Evolutionary conservation across 1,284 basidiomycete genomes (phyloP).

Genomic region (Heliocybe sulcata): DNA sequence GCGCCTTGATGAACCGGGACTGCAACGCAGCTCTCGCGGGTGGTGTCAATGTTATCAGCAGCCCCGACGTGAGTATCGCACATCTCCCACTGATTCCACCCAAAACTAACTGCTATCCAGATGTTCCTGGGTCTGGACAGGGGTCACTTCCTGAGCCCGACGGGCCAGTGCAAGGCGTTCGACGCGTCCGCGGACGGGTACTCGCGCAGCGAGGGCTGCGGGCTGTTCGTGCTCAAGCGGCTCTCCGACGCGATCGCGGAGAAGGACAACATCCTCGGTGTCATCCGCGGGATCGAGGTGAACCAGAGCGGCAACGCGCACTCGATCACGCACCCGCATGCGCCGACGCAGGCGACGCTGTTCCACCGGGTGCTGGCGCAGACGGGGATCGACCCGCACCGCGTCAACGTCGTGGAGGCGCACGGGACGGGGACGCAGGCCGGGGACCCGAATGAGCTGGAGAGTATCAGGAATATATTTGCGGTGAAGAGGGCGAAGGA

Average conservation of each 20-base stretch:
- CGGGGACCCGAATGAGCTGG: conserved; percentile 59
- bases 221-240: conserved; percentile 65
- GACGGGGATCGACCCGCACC: conserved; percentile 35
- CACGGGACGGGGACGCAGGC: conserved; percentile 69
- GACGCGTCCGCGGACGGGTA: conserved; percentile 69
- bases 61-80: conserved; percentile 51
- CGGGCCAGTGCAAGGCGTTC: conserved; percentile 65
- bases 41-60: conserved; percentile 66
- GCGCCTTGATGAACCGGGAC: conserved; percentile 53
- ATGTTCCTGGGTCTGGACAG: conserved; percentile 65
- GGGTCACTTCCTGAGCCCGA: conserved; percentile 59
- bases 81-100: background rate
- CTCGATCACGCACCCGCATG: conserved; percentile 68
- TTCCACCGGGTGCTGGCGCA: conserved; percentile 40
- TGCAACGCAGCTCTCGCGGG: conserved; percentile 65
- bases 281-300: conserved; percentile 61
- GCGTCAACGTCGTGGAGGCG: conserved; percentile 59
- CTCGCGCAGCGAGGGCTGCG: conserved; percentile 65
- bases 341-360: conserved; percentile 47
- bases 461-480: conserved; percentile 54
- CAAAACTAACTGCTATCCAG: conserved; percentile 27
- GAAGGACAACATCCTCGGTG: conserved; percentile 56
- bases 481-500: conserved; percentile 26
- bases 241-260: conserved; percentile 56
- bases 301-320: conserved; percentile 60